Percentiles rank a stretch among this genome's conserved stretches.
These are phyloP conservation scores for Trypanosoma platydactyli DNA, from an alignment of 208 protist genomes.

Conservation along the genomic window DNA sequence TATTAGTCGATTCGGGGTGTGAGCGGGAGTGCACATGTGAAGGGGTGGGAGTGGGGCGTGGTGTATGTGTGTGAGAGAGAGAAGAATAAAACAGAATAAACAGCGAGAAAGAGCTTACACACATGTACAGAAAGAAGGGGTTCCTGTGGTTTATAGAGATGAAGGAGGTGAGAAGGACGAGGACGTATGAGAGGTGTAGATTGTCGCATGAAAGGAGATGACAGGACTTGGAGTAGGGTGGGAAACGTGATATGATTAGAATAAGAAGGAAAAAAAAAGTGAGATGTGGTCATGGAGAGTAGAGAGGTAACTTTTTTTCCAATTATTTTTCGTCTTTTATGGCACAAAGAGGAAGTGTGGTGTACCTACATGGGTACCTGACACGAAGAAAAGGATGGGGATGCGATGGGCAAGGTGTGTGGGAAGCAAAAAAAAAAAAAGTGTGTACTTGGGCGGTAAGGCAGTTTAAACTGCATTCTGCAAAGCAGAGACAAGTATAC, in stretches of 20 bases:
- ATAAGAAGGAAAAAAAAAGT: constrained; percentile 19
- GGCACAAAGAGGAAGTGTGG: too few relatives aligned
- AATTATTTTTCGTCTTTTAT: too few relatives aligned
- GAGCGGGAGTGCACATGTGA: too few relatives aligned
- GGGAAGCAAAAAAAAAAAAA: constrained; percentile 18
- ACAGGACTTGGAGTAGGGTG: neutral
- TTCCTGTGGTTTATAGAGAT: neutral
- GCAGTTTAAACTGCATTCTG: too few relatives aligned
- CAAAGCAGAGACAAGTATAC: too few relatives aligned
- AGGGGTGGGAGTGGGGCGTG: neutral
- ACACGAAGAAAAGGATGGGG: neutral
- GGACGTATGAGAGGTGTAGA: neutral
- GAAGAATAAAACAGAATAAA: constrained; percentile 1
- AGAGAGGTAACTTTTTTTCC: too few relatives aligned
- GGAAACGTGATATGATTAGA: constrained; percentile 9
- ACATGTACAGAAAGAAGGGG: neutral
- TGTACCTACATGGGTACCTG: neutral
- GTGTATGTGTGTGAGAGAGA: neutral
- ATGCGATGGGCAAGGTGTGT: neutral
- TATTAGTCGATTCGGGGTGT: too few relatives aligned
- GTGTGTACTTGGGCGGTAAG: too few relatives aligned
- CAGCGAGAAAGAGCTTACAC: constrained; percentile 1
- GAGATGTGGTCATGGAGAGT: too few relatives aligned
- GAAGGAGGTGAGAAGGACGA: constrained; percentile 9
- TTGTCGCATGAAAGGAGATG: neutral